A percentile compares a stretch with the other conserved stretches of the same genome.
Conservation (phyloP, 306 rosid species). For the Pterocarpus santalinus region DNA sequence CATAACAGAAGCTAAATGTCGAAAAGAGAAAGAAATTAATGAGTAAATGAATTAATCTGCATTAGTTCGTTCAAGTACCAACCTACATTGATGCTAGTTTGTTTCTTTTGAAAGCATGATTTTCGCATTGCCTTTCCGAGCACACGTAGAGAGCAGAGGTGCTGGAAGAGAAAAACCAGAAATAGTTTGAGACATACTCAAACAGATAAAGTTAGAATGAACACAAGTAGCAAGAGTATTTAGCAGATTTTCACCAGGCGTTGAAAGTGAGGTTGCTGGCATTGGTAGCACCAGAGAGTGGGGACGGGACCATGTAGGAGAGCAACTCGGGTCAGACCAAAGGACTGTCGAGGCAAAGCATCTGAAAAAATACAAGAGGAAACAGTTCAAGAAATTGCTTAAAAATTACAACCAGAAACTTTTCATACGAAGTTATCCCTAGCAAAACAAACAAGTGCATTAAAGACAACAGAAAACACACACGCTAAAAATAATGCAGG, state of each 20-base stretch:
- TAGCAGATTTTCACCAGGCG: constrained; percentile 34
- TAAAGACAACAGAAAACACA: background rate
- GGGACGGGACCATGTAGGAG: background rate
- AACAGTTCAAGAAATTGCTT: background rate
- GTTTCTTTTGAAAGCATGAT: constrained; percentile 25
- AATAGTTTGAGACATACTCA: constrained; percentile 1
- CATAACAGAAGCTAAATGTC: background rate
- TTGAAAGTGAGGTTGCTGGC: constrained; percentile 21
- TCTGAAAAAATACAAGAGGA: constrained; percentile 39
- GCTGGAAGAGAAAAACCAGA: constrained; percentile 30
- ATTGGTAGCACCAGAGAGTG: background rate
- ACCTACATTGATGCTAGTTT: constrained; percentile 39
- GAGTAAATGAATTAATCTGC: background rate
- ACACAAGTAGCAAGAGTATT: background rate
- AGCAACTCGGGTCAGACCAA: constrained; percentile 22
- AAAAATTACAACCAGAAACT: background rate
- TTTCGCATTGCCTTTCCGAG: constrained; percentile 28
- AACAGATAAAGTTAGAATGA: background rate
- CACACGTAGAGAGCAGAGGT: constrained; percentile 21
- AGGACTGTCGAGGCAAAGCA: constrained; percentile 26
- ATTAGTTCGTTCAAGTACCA: constrained; percentile 14
- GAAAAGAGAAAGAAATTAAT: background rate
- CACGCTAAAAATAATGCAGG: background rate
- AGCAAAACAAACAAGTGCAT: background rate
- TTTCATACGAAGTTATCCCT: background rate